These are phyloP conservation scores for Corymbia maculata DNA, from an alignment of 345 rosid species.

Conservation along the genomic window DNA sequence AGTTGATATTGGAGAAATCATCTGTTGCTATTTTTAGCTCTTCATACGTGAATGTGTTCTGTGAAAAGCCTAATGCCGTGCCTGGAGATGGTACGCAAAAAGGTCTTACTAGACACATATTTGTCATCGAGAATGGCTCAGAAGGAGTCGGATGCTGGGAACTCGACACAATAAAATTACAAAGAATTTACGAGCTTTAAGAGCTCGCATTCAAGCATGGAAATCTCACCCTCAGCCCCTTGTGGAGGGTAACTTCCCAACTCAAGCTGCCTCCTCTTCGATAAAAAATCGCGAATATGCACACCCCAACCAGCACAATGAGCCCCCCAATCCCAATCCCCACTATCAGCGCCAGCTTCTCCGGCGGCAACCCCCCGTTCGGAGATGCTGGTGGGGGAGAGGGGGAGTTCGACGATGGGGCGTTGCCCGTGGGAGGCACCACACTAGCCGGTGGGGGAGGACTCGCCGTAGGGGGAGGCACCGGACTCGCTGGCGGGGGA, in stretches of 20 bases:
- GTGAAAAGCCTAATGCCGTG: slow-evolving; percentile 25
- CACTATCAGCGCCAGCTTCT: slow-evolving; percentile 11
- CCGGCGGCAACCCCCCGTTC: slow-evolving; percentile 3
- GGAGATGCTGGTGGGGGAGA: neutral
- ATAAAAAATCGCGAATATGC: slow-evolving; percentile 2
- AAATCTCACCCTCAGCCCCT: slow-evolving; percentile 12
- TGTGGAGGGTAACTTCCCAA: neutral
- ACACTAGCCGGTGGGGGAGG: slow-evolving; percentile 1
- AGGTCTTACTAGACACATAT: slow-evolving; percentile 1
- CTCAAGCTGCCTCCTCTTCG: slow-evolving; percentile 6
- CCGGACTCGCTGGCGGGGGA: no score
- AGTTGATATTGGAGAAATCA: slow-evolving; percentile 34
- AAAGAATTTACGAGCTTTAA: neutral
- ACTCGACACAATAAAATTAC: neutral
- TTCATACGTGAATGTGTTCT: slow-evolving; percentile 36
- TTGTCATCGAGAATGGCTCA: neutral
- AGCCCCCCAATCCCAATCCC: slow-evolving; percentile 16
- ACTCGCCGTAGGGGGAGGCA: no score
- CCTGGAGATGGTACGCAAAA: slow-evolving; percentile 22
- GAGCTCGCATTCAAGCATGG: neutral
- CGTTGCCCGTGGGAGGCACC: neutral
- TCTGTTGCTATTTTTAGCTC: slow-evolving; percentile 50
- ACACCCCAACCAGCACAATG: slow-evolving; percentile 12
- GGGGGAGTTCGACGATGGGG: neutral
- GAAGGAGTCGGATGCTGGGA: no score